Evolutionary conservation across 345 rosid genomes (phyloP).

Genomic region (Eucalyptus fibrosa): DNA sequence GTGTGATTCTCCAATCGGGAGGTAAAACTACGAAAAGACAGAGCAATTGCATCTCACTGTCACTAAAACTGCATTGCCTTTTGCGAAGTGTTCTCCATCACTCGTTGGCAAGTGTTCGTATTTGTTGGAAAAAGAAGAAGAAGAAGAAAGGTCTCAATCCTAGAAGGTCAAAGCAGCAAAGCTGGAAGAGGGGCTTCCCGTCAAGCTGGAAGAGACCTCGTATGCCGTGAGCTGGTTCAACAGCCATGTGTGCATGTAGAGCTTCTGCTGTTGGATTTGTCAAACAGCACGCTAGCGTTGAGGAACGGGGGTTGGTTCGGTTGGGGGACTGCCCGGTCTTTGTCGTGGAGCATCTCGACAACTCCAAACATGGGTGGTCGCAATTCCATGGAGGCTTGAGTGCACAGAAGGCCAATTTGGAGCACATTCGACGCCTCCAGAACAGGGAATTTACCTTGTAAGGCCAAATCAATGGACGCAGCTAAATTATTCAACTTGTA

Average conservation of each 20-base stretch:
- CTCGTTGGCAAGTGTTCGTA: no score
- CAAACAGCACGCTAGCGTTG: constrained; percentile 42
- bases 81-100: no score
- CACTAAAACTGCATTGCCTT: background rate
- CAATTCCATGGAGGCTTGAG: constrained; percentile 44
- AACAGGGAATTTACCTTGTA: constrained; percentile 7
- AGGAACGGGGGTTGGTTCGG: constrained; percentile 79
- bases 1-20: background rate
- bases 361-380: constrained; percentile 55
- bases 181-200: background rate
- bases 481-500: constrained; percentile 26
- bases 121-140: no score
- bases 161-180: no score
- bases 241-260: background rate
- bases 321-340: constrained; percentile 12
- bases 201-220: background rate
- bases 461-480: constrained; percentile 17
- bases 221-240: background rate
- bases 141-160: no score
- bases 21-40: no score
- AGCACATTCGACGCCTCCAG: constrained; percentile 42
- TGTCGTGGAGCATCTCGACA: constrained; percentile 32
- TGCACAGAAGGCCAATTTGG: constrained; percentile 60
- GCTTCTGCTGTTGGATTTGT: background rate
- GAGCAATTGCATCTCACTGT: background rate